Base-by-base conservation (phyloP, 768 basidiomycete species). In the Tylopilus balloui region DNA sequence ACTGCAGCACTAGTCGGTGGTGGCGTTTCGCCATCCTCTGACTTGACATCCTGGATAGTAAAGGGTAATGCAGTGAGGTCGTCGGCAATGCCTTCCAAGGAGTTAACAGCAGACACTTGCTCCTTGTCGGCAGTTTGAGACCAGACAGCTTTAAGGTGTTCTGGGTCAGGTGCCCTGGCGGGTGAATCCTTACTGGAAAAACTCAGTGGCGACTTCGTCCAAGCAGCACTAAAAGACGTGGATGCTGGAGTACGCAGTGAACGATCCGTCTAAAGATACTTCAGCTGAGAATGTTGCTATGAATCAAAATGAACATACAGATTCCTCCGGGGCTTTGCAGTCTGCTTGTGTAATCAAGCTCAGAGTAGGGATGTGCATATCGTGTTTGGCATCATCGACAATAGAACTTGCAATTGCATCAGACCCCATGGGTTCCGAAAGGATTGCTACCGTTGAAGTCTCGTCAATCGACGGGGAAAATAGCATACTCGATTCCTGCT, bases 141-240 rank as follows among this genome's bases (percentile, higher is more conserved):
- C 87, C 90, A 92, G 8, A 92, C 79, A 20, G 86, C 83, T 66
- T 86, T 91, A 44, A 92, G 71, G 55, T 88, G 88, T 59, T 90
- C 88, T n/a, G 86, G 84, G 63, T 89, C 87, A 6, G 87, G 85
- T 32, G 74, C 76, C 45, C 86, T 76, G 34, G 79, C 77, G 14
- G 84, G 75, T 9, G 82, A 79, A 29, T 90, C 87, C 63, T 88
- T 89, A 42, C 78, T 62, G 10, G 80, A 63, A 44, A 84, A 71
- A 54, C 69, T 78, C 52, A 82, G 60, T 38, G 69, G 65, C 9
- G 74, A 73, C 58, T 78, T 76, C 39, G 75, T 66, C 81, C 86
- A 84, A 10, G 79, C 66, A n/a, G 66, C 58, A 17, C 36, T 61
- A 28, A 69, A 69, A 20, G 66, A 65, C 4, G 66, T 55, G 9